phyloP scores from a whole-genome alignment of 345 rosid species.

The Lepidium sativum region DNA sequence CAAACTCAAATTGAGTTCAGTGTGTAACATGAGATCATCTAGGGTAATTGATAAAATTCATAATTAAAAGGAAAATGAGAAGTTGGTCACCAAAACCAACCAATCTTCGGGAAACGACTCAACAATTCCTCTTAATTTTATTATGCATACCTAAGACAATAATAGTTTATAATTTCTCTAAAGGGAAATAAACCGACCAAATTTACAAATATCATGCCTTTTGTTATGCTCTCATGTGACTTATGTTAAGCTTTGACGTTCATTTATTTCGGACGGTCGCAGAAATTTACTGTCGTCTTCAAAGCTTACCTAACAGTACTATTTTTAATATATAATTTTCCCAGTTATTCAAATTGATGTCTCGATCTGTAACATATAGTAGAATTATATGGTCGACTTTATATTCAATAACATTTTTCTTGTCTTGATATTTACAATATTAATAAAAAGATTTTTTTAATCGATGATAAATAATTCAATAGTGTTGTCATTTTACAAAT shows the following conservation, averaged over 20 bases:
- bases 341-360: neutral
- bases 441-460: too few relatives aligned
- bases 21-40: too few relatives aligned
- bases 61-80: neutral
- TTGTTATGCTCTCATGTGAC: neutral
- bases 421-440: neutral
- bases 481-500: too few relatives aligned
- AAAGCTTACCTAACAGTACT: neutral
- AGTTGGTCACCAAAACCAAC: conserved; percentile 17
- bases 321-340: neutral
- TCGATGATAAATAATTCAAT: too few relatives aligned
- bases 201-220: neutral
- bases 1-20: too few relatives aligned
- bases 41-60: too few relatives aligned
- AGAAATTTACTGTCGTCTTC: conserved; percentile 17
- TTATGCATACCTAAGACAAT: neutral
- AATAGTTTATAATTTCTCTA: neutral
- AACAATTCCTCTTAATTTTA: neutral
- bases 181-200: conserved; percentile 10
- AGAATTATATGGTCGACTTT: neutral
- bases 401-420: neutral
- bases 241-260: neutral
- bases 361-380: neutral
- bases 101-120: neutral
- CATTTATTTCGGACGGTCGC: neutral